phyloP scores from a whole-genome alignment of 225 moss, liverwort and hornwort species.

The Physcomitrellopsis africana region DNA sequence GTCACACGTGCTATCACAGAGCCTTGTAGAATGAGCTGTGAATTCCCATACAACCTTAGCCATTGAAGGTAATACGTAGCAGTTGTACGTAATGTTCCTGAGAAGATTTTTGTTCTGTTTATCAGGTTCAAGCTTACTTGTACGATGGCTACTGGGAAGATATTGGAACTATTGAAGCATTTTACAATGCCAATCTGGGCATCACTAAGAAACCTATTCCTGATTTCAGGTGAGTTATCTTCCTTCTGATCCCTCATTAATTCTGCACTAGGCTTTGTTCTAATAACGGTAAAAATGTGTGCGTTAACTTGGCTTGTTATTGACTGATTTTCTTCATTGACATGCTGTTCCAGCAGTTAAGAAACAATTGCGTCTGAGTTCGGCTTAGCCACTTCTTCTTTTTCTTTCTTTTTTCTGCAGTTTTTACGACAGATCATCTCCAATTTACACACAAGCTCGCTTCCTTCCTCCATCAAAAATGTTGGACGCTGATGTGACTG shows the following conservation, averaged over 20 bases:
- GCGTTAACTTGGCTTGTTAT: background rate
- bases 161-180: constrained; percentile 98
- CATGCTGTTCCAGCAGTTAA: background rate
- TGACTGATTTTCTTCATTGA: background rate
- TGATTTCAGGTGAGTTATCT: constrained; percentile 69
- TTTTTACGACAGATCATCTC: constrained; percentile 94
- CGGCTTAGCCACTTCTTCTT: background rate
- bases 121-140: constrained; percentile 87
- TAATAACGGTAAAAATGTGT: background rate
- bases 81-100: background rate
- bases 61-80: background rate
- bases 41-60: too few species aligned
- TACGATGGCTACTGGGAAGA: constrained; percentile 99
- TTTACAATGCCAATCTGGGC: constrained; percentile 96
- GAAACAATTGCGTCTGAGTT: background rate
- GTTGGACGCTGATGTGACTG: constrained; percentile 92
- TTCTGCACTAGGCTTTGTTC: background rate
- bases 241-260: background rate
- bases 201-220: constrained; percentile 97
- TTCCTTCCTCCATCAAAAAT: constrained; percentile 95
- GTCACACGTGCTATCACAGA: too few species aligned
- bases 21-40: background rate
- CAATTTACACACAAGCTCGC: constrained; percentile 98
- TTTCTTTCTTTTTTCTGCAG: constrained; percentile 31
- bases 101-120: background rate